Evolutionary conservation across 2,329 filamentous ascomycete species (phyloP), one percentile per base, ranked within the genome.

Genomic region (Cytospora mali): DNA sequence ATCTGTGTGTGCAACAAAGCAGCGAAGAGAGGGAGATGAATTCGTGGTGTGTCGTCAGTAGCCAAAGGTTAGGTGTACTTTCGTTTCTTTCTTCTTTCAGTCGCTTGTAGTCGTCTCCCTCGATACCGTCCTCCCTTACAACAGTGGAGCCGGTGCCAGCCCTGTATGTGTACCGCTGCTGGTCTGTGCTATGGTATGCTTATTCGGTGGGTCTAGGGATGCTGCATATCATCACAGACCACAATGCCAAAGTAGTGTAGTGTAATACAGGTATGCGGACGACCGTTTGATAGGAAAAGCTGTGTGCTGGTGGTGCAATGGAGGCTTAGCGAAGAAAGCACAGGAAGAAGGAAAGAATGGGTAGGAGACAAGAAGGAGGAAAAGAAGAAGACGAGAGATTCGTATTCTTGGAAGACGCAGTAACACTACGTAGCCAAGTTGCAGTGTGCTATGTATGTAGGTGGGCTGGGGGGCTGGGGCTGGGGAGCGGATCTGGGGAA

Each of bases 151-250:
- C 33, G 50, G 57, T 54, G 49, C 50, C 57, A 54, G 57, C 57
- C 35, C 57, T 54, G 49, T 54, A 50, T 60, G 33, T n/a, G 18
- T 16, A 42, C 39, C 21, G 39, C 21, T 21, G 39, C 9, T 13
- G 18, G 21, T 42, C 39, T 16, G 18, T 35, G 33, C 33, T 21
- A 42, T 18, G 35, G 16, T 54, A 60, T 60, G 57, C 57, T 60
- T 60, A 60, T 54, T 60, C 33, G 46, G 57, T 60, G 57, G 57
- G 57, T 54, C 57, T 4, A n/a, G 21, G 21, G 39, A 18, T 21
- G 39, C 18, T 42, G n/a, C 18, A 42, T 42, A 21, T 11, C 13
- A 21, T 11, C 13, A 42, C 39, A 42, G 35, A 25, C 13, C 25
- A 13, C 23, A 31, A n/a, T n/a, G n/a, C n/a, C n/a, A n/a, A n/a